These are phyloP conservation scores for Lasiosphaeria ovina DNA, from an alignment of 495 filamentous ascomycete genomes.

Conservation along the genomic window DNA sequence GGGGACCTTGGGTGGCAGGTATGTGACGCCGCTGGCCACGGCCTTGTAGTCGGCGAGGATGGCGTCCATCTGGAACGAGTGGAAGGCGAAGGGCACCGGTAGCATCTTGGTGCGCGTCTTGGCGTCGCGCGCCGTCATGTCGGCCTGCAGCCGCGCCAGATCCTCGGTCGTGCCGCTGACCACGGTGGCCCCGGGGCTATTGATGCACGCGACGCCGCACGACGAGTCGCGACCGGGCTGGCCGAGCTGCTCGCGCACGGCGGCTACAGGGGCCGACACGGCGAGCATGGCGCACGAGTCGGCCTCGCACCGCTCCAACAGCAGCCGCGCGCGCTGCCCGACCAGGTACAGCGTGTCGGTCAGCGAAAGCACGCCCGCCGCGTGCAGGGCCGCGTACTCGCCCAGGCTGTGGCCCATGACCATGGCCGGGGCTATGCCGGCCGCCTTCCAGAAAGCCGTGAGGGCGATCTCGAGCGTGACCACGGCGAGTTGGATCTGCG, in stretches of 20 bases:
- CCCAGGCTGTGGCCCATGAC: conserved; percentile 82
- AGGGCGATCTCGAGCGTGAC: conserved; percentile 79
- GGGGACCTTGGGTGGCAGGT: conserved; percentile 57
- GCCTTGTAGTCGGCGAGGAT: conserved; percentile 62
- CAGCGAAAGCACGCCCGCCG: conserved; percentile 73
- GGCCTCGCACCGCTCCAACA: conserved; percentile 62
- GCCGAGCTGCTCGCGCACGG: conserved; percentile 32
- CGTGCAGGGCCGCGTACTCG: conserved; percentile 80
- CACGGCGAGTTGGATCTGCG: conserved; percentile 63
- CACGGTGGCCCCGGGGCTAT: conserved; percentile 57
- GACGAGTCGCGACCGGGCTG: conserved; percentile 4
- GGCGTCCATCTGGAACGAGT: conserved; percentile 73
- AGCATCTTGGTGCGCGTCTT: conserved; percentile 57
- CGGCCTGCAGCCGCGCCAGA: conserved; percentile 54
- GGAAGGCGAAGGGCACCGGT: conserved; percentile 73
- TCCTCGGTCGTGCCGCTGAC: conserved; percentile 49
- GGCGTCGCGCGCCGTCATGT: conserved; percentile 55
- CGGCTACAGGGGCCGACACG: conserved; percentile 43
- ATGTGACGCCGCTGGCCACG: conserved; percentile 54
- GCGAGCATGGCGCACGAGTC: conserved; percentile 69
- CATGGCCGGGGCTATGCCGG: conserved; percentile 67
- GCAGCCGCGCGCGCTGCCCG: conserved; percentile 68
- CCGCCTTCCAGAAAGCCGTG: conserved; percentile 68
- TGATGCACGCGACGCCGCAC: conserved; percentile 55
- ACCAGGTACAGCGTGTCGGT: conserved; percentile 75